Base-by-base conservation (phyloP, 2,329 filamentous ascomycete species). In the Thielaviopsis populi region DNA sequence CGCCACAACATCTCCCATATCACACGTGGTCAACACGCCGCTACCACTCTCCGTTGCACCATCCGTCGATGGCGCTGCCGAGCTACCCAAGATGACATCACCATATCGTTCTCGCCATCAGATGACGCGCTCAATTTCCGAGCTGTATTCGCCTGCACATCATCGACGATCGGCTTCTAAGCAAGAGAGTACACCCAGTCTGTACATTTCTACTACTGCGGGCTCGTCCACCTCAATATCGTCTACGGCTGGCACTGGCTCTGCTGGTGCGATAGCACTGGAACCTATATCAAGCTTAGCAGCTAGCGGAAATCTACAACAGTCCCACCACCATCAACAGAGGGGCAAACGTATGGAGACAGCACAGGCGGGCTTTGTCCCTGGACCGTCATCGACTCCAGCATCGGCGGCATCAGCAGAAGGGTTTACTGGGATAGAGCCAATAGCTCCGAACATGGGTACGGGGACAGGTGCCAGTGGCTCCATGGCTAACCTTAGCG, bases 91-190 rank as follows among this genome's bases (percentile, higher is more conserved):
- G 19, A 48, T 64, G 19, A 63, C 65, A 17, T 66, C 65, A 8
- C 65, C 65, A 11, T 64, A 66, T 46, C 65, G 63, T 70, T 68
- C 70, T 71, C 77, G 77, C 65, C 81, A 82, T 68, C 79, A 81
- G 68, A 74, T 83, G 66, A 79, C 76, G 66, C 78, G 80, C 41
- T 84, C 83, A 58, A 76, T 83, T 65, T 78, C 78, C 54, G 81
- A 83, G 67, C 69, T 82, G 61, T 75, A 79, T 27, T 76, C 78
- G 42, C 78, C 80, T 40, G 61, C 50, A 22, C 62, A 62, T 30
- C 62, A 62, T 30, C 65, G 53, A 8, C 63, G 62, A 17, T 42
- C 65, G 15, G 40, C 62, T 6, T 63, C 58, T 8, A n/a, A 33
- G n/a, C 65, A 59, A 22, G 61, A 66, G 24, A 73, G 75, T 66